Base-by-base conservation (phyloP, 2,329 filamentous ascomycete genomes). In the Penicillium sp. region DNA sequence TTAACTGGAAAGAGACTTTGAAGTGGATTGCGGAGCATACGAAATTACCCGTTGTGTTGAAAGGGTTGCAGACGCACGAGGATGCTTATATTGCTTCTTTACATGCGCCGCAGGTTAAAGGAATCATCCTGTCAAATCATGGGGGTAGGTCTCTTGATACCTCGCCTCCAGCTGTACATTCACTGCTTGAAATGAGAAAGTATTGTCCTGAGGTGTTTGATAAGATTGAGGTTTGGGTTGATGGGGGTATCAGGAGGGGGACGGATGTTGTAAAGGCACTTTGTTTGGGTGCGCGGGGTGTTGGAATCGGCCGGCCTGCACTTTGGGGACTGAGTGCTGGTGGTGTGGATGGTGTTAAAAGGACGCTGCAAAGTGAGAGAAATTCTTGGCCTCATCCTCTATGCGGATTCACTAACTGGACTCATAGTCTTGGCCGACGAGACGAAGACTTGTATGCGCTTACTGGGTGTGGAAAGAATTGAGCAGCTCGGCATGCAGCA, bases 11-110 rank as follows among this genome's bases (percentile, higher is more conserved):
- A 65, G 82, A 81, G 47, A 90, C 88, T 12, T 76, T 95, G 54
- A 85, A 89, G 10, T 97, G 94, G 93, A 79, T 97, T 59, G 81
- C 83, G 13, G 77, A 85, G 70, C 89, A 95, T 62, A 96, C 93
- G 0, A 77, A 85, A 48, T 79, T 96, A 63, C 93, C 93, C 2
- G 90, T 97, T 58, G 85, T 97, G 34, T 79, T 97, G 48, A 97
- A 97, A 79, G 93, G 94, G 24, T 69, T 97, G n/a, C 93, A 97
- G 74, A 94, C 91, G 15, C 91, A 96, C 64, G 93, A 97, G 74
- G 94, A 97, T 69, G 93, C 91, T 0, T 90, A 88, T 67, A 78
- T 95, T 52, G 93, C 93, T 2, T 84, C 86, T 6, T 79, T 85
- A 54, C 79, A 86, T 67, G 83, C 89, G 28, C 84, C 85, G 2